Evolutionary conservation across 352 stramenopile genomes (phyloP), one percentile per base, ranked within the genome.

Genomic region (Globisporangium lucens): DNA sequence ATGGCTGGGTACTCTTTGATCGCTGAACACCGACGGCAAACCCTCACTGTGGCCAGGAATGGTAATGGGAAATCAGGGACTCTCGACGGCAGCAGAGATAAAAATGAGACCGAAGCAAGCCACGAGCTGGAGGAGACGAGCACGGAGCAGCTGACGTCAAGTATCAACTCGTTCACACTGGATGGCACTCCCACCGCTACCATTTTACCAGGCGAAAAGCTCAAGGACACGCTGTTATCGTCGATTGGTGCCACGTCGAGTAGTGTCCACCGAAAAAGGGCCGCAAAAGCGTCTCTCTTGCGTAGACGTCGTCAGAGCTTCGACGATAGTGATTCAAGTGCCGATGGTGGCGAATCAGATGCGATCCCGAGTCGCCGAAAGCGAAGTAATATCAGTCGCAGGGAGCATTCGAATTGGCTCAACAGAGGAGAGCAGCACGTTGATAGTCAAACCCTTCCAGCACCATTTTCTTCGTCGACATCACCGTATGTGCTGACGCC

Each of bases 281-380:
- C 65, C 22, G 29, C 70, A 35, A 30, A 65, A 36, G 22, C 30
- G 20, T 69, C 71, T 43, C 66, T 78, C 3, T 49, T 90, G 8
- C 79, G 79, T 30, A 75, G 78, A 41, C 76, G 82, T 56, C 78
- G 80, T 0, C 75, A 85, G 30, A 86, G 75, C 61, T 64, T 80
- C 3, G 78, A 87, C 58, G 79, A 79, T n/a, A 91, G 80, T 46
- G 82, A 81, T 51, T 93, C 79, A 15, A 91, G 81, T 53, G 57
- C 79, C 17, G 83, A 89, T 52, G 77, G 88, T 56, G 76, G 53
- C 22, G 53, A 66, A 13, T 85, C 79, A 13, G 82, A 90, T 61
- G 69, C 69, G 7, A 86, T 78, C 59, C 71, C 73, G 0, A 74
- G 74, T 27, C 76, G 82, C 10, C 79, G 85, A 8, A 93, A 93